Conservation (phyloP, 1,284 basidiomycete species). For the Pseudozyma pruni region DNA sequence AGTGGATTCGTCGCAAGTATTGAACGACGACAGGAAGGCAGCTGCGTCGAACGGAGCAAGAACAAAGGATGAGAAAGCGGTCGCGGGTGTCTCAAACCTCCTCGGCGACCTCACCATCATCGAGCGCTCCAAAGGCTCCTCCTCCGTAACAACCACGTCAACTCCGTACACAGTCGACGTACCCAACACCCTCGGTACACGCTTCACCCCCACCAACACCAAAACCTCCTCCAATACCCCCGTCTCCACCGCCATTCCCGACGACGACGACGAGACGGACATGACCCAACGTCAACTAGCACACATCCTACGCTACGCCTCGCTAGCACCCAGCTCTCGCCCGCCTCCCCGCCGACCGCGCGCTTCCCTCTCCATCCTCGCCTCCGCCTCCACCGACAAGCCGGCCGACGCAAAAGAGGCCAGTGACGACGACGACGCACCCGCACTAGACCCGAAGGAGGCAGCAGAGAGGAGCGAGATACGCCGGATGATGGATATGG, state of each 20-base stretch:
- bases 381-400: background rate
- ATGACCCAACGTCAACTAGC: conserved; percentile 8
- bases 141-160: background rate
- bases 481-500: conserved; percentile 20
- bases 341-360: background rate
- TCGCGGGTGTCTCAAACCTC: conserved; percentile 3
- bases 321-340: conserved; percentile 13
- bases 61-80: background rate
- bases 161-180: conserved; percentile 28
- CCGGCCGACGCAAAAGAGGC: background rate
- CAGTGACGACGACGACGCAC: conserved; percentile 7
- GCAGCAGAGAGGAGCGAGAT: conserved; percentile 10
- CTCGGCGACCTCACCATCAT: conserved; percentile 22
- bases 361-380: background rate
- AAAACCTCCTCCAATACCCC: background rate
- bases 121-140: conserved; percentile 3
- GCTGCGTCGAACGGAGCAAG: background rate
- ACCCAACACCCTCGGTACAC: conserved; percentile 24
- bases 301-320: conserved; percentile 28
- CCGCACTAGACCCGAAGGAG: conserved; percentile 2
- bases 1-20: too few relatives aligned
- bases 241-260: background rate
- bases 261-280: conserved; percentile 4
- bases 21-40: too few relatives aligned
- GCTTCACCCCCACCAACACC: conserved; percentile 4